Evolutionary conservation across 2,329 filamentous ascomycete species (phyloP), one percentile per base, ranked within the genome.

Genomic region (Neofusicoccum sp.): DNA sequence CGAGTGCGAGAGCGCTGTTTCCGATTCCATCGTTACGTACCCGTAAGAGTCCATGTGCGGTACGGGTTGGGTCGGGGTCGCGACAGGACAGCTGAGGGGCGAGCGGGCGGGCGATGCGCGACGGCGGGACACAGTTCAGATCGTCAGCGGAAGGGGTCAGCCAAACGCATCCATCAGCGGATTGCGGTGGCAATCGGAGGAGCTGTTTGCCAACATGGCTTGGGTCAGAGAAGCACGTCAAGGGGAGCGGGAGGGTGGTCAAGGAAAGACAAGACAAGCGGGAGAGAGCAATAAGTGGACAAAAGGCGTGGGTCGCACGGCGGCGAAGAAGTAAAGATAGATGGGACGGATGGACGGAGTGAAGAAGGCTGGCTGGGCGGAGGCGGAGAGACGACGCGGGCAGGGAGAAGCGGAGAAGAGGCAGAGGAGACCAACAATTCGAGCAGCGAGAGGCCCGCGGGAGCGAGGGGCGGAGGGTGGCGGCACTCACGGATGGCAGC

Each of bases 201-300:
- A 75, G 73, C 76, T 78, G 74, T 78, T 78, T 77, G 75, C 76
- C 75, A 76, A 72, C 67, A 74, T 69, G 74, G 72, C 74, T 66
- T 71, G 71, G 64, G 76, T 77, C 73, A 77, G 75, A 77, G 67
- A 65, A 70, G 71, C 67, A 72, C 66, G 68, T 74, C 71, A 73
- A 71, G 69, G 34, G 9, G 12, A 56, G 31, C 7, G 56, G 28
- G 31, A 14, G 54, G 8, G 29, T 50, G 54, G 39, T 65, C 68
- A 74, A 68, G 66, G 67, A 71, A 70, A 67, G 66, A 70, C 64
- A 66, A 70, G 64, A 70, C 64, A 67, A 70, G 63, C 68, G 70
- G 65, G 69, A 63, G 68, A 65, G 70, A 67, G 64, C 68, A 71
- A 73, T 45, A 41, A 56, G 34, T 62, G 61, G 43, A 62, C 61